Evolutionary conservation across 1,139 yeast species (phyloP).

Genomic region (Geotrichum aggregatum): DNA sequence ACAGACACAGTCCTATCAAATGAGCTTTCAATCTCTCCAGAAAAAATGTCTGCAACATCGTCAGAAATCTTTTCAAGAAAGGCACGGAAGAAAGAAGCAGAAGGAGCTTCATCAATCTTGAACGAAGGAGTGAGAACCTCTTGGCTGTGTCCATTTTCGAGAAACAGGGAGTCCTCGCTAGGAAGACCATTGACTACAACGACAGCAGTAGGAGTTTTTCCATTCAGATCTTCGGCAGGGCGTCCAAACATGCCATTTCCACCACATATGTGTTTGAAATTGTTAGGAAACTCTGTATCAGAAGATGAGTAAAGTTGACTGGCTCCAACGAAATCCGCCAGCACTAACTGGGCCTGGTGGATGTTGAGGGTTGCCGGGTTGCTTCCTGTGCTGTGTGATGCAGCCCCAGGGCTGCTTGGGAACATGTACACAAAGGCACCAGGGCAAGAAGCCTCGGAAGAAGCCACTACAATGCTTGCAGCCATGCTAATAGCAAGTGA

Average conservation of each 20-base stretch:
- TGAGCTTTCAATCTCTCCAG: conserved; percentile 22
- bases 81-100: conserved; percentile 22
- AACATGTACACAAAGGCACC: conserved; percentile 21
- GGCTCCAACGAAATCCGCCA: conserved; percentile 31
- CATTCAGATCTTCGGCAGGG: conserved; percentile 11
- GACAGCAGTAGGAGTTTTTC: conserved; percentile 24
- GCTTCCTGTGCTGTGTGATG: conserved; percentile 1
- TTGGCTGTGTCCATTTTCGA: conserved; percentile 12
- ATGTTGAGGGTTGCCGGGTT: conserved; percentile 18
- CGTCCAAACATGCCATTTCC: conserved; percentile 10
- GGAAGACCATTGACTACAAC: conserved; percentile 29
- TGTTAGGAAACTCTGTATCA: conserved; percentile 20
- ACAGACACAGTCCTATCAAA: conserved; percentile 26
- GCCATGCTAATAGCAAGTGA: conserved; percentile 15
- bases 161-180: conserved; percentile 15
- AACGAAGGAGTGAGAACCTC: conserved; percentile 25
- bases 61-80: conserved; percentile 24
- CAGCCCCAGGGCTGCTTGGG: background rate
- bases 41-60: conserved; percentile 23
- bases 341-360: conserved; percentile 31
- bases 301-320: conserved; percentile 23
- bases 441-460: conserved; percentile 18
- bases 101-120: conserved; percentile 25
- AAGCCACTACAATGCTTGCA: conserved; percentile 10
- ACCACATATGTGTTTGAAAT: conserved; percentile 13